Conservation (phyloP, 1,139 yeast genomes). For the Tardiomyces blankii region DNA sequence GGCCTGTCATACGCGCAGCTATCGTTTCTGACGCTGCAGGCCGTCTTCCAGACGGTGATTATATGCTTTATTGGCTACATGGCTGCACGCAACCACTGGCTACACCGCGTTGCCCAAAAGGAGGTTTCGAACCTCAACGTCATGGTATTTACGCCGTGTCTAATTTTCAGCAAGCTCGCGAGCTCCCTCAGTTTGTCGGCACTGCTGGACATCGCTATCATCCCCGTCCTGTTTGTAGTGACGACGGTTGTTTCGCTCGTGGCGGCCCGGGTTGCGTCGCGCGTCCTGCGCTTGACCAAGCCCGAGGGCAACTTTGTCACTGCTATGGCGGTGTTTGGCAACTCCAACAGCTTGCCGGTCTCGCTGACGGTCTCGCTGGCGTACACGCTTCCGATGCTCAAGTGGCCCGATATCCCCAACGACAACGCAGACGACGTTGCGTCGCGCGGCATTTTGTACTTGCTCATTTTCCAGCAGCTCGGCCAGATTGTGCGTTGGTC, state of each 20-base stretch:
- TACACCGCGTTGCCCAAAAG: conserved; percentile 53
- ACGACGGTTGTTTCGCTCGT: conserved; percentile 51
- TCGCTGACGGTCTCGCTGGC: conserved; percentile 63
- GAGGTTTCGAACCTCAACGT: conserved; percentile 59
- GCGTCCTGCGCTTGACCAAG: conserved; percentile 39
- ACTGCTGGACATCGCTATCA: conserved; percentile 55
- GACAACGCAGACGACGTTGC: conserved; percentile 66
- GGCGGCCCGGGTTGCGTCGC: conserved; percentile 42
- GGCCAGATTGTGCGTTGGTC: conserved; percentile 84
- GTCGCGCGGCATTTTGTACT: conserved; percentile 65
- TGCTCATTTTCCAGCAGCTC: conserved; percentile 71
- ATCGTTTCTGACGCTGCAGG: conserved; percentile 60
- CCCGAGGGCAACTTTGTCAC: conserved; percentile 72
- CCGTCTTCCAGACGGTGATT: conserved; percentile 65
- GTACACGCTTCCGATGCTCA: conserved; percentile 57
- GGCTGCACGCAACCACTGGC: conserved; percentile 51
- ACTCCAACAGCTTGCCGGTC: conserved; percentile 53
- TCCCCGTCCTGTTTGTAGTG: conserved; percentile 60
- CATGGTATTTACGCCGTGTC: conserved; percentile 73
- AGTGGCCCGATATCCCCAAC: conserved; percentile 60
- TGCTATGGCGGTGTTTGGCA: conserved; percentile 84
- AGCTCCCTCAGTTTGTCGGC: conserved; percentile 58
- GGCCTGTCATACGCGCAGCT: conserved; percentile 42
- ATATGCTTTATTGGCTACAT: conserved; percentile 63
- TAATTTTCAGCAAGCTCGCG: conserved; percentile 71